phyloP scores from a whole-genome alignment of 352 stramenopile species.

The Thraustochytrium striatum region DNA sequence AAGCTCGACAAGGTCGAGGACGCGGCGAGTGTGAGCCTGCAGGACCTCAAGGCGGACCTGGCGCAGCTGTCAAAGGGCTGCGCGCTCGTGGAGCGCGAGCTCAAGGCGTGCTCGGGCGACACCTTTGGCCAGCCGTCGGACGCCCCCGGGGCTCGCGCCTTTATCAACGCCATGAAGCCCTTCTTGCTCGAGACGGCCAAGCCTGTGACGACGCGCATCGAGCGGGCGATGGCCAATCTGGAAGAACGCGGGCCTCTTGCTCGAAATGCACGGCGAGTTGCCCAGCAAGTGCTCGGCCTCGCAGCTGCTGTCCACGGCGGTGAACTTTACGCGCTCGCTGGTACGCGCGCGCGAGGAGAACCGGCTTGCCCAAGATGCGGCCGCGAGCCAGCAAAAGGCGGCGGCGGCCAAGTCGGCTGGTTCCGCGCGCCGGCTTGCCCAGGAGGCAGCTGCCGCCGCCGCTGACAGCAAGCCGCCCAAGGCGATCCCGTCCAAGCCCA shows the following conservation, averaged over 20 bases:
- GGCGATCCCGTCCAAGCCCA: not conserved
- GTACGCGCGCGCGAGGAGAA: conserved; percentile 30
- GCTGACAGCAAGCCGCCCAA: not conserved
- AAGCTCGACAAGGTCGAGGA: conserved; percentile 4
- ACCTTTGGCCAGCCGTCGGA: conserved; percentile 9
- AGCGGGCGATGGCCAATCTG: conserved; percentile 1
- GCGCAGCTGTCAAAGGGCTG: conserved; percentile 37
- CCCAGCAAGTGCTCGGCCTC: conserved; percentile 30
- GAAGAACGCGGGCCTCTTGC: not conserved
- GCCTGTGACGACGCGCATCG: conserved; percentile 28
- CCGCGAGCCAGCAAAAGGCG: not conserved
- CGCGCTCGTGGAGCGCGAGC: conserved; percentile 40
- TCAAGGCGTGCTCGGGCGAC: conserved; percentile 37
- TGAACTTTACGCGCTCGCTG: conserved; percentile 23
- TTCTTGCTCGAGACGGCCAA: conserved; percentile 4
- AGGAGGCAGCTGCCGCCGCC: not conserved
- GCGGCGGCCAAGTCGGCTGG: not conserved
- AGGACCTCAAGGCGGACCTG: conserved; percentile 40
- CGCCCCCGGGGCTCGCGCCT: conserved; percentile 13
- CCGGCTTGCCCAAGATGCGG: not conserved
- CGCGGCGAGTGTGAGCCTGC: conserved; percentile 9
- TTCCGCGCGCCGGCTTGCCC: not conserved
- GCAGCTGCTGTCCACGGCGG: conserved; percentile 24
- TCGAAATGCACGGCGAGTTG: conserved; percentile 21
- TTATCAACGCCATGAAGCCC: conserved; percentile 25